These are phyloP conservation scores for Dryas integrifolia DNA, from an alignment of 331 rosid genomes.

Conservation along the genomic window DNA sequence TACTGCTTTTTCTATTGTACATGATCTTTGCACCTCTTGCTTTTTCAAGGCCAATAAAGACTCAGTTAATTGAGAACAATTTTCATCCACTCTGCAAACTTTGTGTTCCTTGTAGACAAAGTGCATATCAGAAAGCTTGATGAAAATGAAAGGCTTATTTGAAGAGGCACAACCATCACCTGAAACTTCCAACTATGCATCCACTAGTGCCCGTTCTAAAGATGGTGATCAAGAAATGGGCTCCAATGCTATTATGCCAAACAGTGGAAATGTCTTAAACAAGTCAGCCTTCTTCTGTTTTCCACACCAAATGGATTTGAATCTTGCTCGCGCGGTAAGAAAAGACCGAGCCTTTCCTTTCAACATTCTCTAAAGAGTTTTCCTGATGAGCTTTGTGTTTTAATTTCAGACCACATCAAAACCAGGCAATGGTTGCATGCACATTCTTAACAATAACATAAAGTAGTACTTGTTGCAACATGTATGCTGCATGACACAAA, in stretches of 20 bases:
- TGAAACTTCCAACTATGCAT: slow-evolving; percentile 34
- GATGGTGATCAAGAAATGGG: slow-evolving; percentile 56
- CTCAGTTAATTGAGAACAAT: neutral
- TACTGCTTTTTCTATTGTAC: slow-evolving; percentile 30
- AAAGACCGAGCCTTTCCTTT: neutral
- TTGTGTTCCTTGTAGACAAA: neutral
- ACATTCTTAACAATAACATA: neutral
- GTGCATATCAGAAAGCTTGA: slow-evolving; percentile 17
- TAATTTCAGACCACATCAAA: neutral
- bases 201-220: slow-evolving; percentile 37
- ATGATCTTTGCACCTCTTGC: slow-evolving; percentile 36
- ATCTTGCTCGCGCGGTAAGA: slow-evolving; percentile 54
- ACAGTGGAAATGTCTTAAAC: slow-evolving; percentile 23
- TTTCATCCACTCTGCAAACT: slow-evolving; percentile 6
- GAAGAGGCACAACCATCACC: slow-evolving; percentile 43
- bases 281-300: slow-evolving; percentile 26
- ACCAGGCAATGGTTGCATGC: neutral
- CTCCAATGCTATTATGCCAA: slow-evolving; percentile 26
- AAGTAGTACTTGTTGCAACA: neutral
- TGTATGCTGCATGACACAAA: too few relatives aligned
- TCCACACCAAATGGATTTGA: slow-evolving; percentile 30
- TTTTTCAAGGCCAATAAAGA: slow-evolving; percentile 23
- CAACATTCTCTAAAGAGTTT: neutral
- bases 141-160: slow-evolving; percentile 41
- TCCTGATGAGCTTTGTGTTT: neutral